phyloP scores from a whole-genome alignment of 495 filamentous ascomycete genomes.

The Penicillium desertorum region DNA sequence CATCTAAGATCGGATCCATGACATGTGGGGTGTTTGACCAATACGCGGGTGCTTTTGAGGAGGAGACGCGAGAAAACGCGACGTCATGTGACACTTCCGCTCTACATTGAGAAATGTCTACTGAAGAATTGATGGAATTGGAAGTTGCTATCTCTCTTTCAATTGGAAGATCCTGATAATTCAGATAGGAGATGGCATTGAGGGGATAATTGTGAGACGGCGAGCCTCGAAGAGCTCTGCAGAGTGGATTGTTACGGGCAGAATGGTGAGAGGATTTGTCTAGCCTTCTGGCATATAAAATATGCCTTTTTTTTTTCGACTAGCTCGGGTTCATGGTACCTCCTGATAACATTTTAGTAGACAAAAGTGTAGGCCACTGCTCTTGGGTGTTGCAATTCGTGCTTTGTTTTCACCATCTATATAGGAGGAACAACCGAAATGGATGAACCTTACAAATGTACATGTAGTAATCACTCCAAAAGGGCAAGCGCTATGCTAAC shows the following conservation, averaged over 20 bases:
- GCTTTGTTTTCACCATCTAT: background rate
- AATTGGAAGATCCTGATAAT: background rate
- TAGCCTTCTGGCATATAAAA: background rate
- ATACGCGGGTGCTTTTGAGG: background rate
- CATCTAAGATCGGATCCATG: slow-evolving; percentile 61
- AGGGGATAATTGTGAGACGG: background rate
- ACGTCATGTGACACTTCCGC: slow-evolving; percentile 32
- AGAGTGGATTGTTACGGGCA: background rate
- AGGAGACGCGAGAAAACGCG: slow-evolving; percentile 29
- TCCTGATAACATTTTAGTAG: background rate
- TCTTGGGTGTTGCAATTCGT: background rate
- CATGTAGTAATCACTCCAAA: background rate
- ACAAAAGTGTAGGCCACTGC: background rate
- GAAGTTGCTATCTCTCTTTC: background rate
- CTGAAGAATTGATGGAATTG: background rate
- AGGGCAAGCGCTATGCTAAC: background rate
- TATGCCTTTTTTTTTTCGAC: background rate
- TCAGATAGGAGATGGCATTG: too few relatives aligned
- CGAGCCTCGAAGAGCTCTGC: background rate
- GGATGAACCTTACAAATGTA: background rate
- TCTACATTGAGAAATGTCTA: background rate
- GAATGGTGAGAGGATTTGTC: background rate
- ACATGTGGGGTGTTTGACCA: slow-evolving; percentile 16
- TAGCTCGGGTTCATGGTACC: background rate
- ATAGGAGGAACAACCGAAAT: background rate